Evolutionary conservation across 306 rosid genomes (phyloP).

Genomic region (Pyrus bretschneideri): DNA sequence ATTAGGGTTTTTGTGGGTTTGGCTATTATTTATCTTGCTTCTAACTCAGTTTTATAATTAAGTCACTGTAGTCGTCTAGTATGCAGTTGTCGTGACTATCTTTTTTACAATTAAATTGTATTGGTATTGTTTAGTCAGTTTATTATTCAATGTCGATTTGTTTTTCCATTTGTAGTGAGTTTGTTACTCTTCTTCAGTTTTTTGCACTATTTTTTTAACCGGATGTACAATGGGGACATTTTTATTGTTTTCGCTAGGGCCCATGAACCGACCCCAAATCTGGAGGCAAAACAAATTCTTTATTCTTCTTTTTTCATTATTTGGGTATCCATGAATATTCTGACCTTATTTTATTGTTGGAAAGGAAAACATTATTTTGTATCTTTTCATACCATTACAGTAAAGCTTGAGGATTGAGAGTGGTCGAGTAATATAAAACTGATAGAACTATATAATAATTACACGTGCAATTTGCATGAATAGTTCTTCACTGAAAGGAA

Average conservation of each 20-base stretch:
- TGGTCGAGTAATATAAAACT: not conserved
- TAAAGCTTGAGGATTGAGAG: not conserved
- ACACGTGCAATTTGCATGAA: not conserved
- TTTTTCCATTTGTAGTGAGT: not conserved
- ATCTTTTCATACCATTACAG: not conserved
- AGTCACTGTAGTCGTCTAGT: too few relatives aligned
- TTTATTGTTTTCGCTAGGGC: not conserved
- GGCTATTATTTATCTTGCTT: not conserved
- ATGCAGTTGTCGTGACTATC: too few relatives aligned
- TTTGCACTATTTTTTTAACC: not conserved
- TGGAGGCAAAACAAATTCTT: not conserved
- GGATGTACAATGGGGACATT: not conserved
- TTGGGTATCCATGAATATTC: not conserved
- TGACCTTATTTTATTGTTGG: not conserved
- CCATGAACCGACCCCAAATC: conserved; percentile 17
- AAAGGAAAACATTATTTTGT: not conserved
- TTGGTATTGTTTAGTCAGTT: too few relatives aligned
- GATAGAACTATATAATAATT: not conserved
- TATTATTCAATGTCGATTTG: too few relatives aligned
- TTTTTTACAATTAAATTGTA: too few relatives aligned
- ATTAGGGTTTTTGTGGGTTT: too few relatives aligned
- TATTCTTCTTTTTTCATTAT: not conserved
- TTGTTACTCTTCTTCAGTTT: not conserved
- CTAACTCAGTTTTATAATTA: not conserved
- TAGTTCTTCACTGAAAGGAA: not conserved